A percentile compares a stretch with the other conserved stretches of the same genome.
Conservation (phyloP, 1,284 basidiomycete genomes). For the Rhizoctonia solani region DNA sequence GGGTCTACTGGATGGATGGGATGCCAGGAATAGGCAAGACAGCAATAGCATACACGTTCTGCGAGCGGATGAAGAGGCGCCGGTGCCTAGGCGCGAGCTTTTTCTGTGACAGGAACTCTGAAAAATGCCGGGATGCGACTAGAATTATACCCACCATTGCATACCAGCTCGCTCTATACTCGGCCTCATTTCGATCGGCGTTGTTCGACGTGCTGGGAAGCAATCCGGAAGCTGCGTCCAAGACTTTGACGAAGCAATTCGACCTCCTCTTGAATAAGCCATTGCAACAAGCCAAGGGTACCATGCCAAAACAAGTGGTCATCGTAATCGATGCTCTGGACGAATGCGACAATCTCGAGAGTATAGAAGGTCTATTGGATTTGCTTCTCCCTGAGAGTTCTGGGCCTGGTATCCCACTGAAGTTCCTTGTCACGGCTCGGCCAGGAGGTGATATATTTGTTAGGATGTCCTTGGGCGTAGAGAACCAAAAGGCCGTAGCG, state of each 20-base stretch:
- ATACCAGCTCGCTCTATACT: conserved; percentile 18
- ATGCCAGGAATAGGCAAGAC: conserved; percentile 3
- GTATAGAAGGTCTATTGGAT: neutral
- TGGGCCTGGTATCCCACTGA: neutral
- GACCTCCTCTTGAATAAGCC: neutral
- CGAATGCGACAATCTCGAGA: neutral
- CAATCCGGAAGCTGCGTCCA: neutral
- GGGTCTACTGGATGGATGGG: neutral
- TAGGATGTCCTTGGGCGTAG: neutral
- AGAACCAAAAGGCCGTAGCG: neutral
- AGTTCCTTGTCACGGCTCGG: neutral
- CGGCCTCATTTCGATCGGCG: neutral
- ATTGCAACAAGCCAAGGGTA: neutral
- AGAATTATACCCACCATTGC: conserved; percentile 3
- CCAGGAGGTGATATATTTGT: neutral
- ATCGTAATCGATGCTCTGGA: conserved; percentile 23
- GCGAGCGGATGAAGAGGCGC: neutral
- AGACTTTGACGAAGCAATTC: neutral
- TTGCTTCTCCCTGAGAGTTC: neutral
- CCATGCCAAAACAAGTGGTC: neutral
- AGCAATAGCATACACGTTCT: too few relatives aligned
- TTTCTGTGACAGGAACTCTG: neutral
- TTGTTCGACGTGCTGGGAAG: neutral
- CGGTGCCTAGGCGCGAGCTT: neutral
- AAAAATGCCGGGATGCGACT: neutral